Base-by-base conservation (phyloP, 352 stramenopile genomes). In the Phytophthora syringae region DNA sequence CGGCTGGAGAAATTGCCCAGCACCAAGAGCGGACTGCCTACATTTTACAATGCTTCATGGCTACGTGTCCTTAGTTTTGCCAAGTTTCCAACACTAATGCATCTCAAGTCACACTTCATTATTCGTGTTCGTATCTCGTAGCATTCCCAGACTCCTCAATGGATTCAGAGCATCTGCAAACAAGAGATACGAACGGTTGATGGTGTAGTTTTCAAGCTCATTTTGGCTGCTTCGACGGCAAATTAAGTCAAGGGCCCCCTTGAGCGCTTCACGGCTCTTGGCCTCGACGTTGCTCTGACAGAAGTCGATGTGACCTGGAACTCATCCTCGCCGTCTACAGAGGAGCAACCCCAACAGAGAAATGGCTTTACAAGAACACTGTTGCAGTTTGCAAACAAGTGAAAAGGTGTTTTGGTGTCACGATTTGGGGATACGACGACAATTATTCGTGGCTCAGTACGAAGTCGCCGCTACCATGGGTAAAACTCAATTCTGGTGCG, bases 381-480 rank as follows among this genome's bases (percentile, higher is more conserved):
- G 22, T 75, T 22, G 51, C 67, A 5, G 67, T 61, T 16, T 75
- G 67, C 24, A 64, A 60, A 12, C 49, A 75, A 34, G 62, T 75
- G 36, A 52, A 61, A 20, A 25, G 25, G 28, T 75, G 67, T n/a
- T 61, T 75, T 15, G 67, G 67, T 22, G 63, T 71, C n/a, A 71
- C 63, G 34, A 67, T 71, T 32, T 71, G 63, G 63, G 63, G 57
- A 20, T 67, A 62, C 30, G 51, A 39, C 12, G 67, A 75, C 62
- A 59, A 61, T 34, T 75, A 75, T 44, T 64, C 67, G 61, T 75
- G 67, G 67, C 52, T 75, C 37, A 64, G 43, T 18, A 60, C 39
- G 1, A 59, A 67, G 32, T 24, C 62, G 1, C 67, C 67, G 22
- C 52, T 75, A 37, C 62, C 67, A 3, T 72, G n/a, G 54, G 55